phyloP scores from a whole-genome alignment of 805 yeast genomes.

The Torulaspora microellipsoides region DNA sequence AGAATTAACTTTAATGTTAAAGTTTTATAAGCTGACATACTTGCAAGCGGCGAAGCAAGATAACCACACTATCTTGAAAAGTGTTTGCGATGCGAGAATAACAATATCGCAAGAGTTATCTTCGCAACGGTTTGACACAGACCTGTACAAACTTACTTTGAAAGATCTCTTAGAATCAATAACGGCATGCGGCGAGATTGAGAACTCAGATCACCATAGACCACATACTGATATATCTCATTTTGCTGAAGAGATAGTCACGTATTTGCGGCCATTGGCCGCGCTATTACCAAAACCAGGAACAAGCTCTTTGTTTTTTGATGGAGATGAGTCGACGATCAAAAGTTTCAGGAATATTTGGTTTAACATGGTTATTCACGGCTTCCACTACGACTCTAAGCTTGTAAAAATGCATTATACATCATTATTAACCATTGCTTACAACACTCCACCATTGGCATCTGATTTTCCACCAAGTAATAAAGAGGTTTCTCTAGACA shows the following conservation, averaged over 20 bases:
- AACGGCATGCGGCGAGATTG: slow-evolving; percentile 75
- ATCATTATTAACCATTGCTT: slow-evolving; percentile 67
- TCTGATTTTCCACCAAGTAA: slow-evolving; percentile 74
- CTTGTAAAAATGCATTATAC: slow-evolving; percentile 44
- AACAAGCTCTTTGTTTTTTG: slow-evolving; percentile 39
- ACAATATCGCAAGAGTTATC: slow-evolving; percentile 39
- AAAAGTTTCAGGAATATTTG: slow-evolving; percentile 79
- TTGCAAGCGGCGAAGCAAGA: slow-evolving; percentile 41
- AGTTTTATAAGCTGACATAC: slow-evolving; percentile 50
- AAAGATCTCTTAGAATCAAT: slow-evolving; percentile 62
- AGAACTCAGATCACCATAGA: slow-evolving; percentile 69
- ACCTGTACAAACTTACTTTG: slow-evolving; percentile 54
- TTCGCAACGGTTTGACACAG: slow-evolving; percentile 23
- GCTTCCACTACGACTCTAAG: slow-evolving; percentile 61
- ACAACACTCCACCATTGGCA: slow-evolving; percentile 82
- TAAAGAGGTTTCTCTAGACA: slow-evolving; percentile 86
- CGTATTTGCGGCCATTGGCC: slow-evolving; percentile 70
- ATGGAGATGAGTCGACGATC: slow-evolving; percentile 43
- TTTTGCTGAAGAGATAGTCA: slow-evolving; percentile 63
- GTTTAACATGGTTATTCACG: slow-evolving; percentile 92
- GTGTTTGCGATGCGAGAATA: slow-evolving; percentile 48
- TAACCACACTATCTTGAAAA: slow-evolving; percentile 36
- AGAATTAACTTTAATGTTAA: slow-evolving; percentile 62
- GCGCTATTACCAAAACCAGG: slow-evolving; percentile 58
- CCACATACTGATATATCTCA: slow-evolving; percentile 66